Base-by-base conservation (phyloP, 257 asterid species). In the Solanum dulcamara region DNA sequence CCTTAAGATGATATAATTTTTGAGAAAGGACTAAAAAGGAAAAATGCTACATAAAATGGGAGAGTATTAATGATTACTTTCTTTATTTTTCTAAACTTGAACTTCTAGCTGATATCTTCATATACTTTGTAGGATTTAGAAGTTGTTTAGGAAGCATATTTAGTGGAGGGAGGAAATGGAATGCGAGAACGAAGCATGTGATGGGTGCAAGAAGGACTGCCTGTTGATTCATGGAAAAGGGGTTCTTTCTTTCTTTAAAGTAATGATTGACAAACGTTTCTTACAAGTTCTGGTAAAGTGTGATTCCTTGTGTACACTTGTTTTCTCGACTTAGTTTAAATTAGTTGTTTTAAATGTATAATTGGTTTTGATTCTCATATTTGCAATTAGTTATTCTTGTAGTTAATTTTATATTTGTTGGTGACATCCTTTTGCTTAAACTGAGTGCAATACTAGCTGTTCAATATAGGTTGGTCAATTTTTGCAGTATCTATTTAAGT, bases 171-270 rank as follows among this genome's bases (percentile, higher is more conserved):
- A 79, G 83, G 62, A 79, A n/a, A 82, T 55, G 87, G 84, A 13
- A 38, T 13, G 14, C 4, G 11, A 48, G 6, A 30, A 2, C 28
- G 37, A 68, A 13, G 89, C 84, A 32, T 85, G 87, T 77, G 84
- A 37, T 7, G 66, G 51, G 38, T 85, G 91, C 51, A 12, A 13
- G 33, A 10, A 66, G 13, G 48, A 37, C 24, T 79, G 89, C 74
- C 75, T 20, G 51, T 55, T 77, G 83, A 22, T 87, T 57, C 91
- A 89, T 70, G 35, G 60, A 33, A 85, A 79, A 37, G 62, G 7
- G 55, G 85, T 46, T 28, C n/a, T 50, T 26, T 82, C 89, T 46
- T 90, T 90, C 86, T 86, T 90, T 85, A 90, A 88, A 84, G 10
- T 90, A 60, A 70, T 90, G 86, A 37, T 90, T 46, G 88, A 85